Conservation (phyloP, 2,329 filamentous ascomycete genomes). For the Dryadomyces sulphureus region DNA sequence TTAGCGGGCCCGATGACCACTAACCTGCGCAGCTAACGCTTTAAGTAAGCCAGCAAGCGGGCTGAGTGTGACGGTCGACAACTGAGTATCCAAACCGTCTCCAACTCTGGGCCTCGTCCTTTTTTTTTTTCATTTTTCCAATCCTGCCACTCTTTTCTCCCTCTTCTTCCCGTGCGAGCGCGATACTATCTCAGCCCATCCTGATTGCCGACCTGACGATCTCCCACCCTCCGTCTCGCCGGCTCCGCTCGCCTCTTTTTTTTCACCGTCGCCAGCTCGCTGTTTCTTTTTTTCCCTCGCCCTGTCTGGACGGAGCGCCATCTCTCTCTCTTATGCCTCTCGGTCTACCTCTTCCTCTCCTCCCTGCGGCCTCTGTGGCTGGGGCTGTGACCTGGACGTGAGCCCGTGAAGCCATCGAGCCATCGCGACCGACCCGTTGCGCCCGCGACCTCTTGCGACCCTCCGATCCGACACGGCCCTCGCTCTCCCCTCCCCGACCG, state of each 20-base stretch:
- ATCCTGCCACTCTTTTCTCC: neutral
- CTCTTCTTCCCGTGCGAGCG: too few species aligned
- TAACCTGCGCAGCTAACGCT: slow-evolving; percentile 3
- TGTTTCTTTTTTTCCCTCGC: neutral
- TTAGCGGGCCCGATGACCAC: slow-evolving; percentile 1
- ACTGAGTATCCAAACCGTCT: slow-evolving; percentile 6
- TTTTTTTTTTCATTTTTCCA: neutral
- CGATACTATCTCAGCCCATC: too few species aligned
- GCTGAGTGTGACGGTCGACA: slow-evolving; percentile 8
- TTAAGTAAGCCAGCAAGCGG: slow-evolving; percentile 3
- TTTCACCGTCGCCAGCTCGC: neutral
- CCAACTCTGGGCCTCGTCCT: slow-evolving; percentile 1
- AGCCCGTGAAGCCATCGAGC: neutral
- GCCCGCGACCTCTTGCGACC: too few species aligned
- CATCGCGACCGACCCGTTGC: too few species aligned
- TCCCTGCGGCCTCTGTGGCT: slow-evolving; percentile 10
- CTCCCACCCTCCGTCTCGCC: too few species aligned
- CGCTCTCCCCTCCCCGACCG: neutral
- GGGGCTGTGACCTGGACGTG: slow-evolving; percentile 5
- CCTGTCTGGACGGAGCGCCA: too few species aligned
- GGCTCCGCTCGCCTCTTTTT: neutral
- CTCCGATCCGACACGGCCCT: too few species aligned
- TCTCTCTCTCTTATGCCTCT: neutral
- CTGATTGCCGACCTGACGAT: too few species aligned
- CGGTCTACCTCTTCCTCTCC: neutral